Base-by-base conservation (phyloP, 768 basidiomycete genomes). In the Hypholoma fasciculare region DNA sequence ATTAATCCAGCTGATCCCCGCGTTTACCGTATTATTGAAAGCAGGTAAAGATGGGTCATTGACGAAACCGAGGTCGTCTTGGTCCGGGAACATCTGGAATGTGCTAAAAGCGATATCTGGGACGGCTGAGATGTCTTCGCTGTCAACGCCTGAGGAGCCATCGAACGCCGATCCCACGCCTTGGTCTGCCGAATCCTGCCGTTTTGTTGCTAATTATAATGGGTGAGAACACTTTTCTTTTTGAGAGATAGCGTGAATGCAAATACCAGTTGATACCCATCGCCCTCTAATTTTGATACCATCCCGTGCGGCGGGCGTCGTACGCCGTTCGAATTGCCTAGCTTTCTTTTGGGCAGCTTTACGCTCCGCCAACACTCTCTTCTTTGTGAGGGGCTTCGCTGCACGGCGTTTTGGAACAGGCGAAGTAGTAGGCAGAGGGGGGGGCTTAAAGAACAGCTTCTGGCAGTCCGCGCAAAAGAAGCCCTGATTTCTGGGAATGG, bases 21-120 rank as follows among this genome's bases (percentile, higher is more conserved):
- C 67, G 58, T 82, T 71, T 38, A 88, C 65, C 0, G 75, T 79
- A 57, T 84, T 81, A 59, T 85, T 79, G 70, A 82, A 84, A 9
- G 78, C 61, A 43, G 81, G 70, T 51, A 83, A 68, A 58, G 72
- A 76, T 14, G 82, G 79, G 66, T 86, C 83, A 26, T 69, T 63
- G 14, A 44, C 36, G 20, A 76, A 57, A 30, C 72, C 80, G 62
- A 87, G 88, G 38, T 70, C 66, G 59, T 82, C 78, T 67, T 89
- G 88, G 64, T 90, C 86, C 17, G 88, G 87, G 78, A 89, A 88
- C 23, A 88, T 61, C 57, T 82, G 85, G 77, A 87, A 87, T 16
- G 83, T 76, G 34, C 77, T 72, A 62, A 86, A 87, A 6, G 78
- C 81, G 59, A 89, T 82, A 11, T 79, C 40, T 0, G 83, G 82